Evolutionary conservation across 1,284 basidiomycete species (phyloP), one percentile per base, ranked within the genome.

Genomic region (Leucoagaricus sp.): DNA sequence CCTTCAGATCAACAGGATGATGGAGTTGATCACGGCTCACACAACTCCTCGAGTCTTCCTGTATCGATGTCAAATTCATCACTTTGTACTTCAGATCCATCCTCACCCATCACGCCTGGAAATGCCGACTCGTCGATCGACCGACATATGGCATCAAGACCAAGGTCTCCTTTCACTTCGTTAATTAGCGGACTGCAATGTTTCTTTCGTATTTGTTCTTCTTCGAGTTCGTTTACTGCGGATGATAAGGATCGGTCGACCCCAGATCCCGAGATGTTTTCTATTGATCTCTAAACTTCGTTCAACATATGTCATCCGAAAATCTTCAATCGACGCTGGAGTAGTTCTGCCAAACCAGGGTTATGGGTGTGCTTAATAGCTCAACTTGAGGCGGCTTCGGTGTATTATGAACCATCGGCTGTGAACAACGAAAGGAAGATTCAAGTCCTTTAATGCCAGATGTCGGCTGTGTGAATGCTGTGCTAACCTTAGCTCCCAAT

Each of bases 131-230:
- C 26, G 4, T 38, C 42, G 1, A 7, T 31, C 12, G 49, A 51
- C 17, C 12, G 38, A 6, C 42, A 1, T 4, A 21, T 28, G n/a
- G 19, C 41, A 15, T 26, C 42, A 15, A 15, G 28, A 13, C 12
- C 49, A 21, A 49, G 19, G 19, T 42, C 38, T 8, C 23, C 41
- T 36, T 46, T 51, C 13, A 46, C 5, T 23, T 57, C 49, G 25
- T 33, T 57, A 2, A 23, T 51, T 12, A 46, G 25, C 12, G 28
- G 55, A 0, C 17, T 57, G 33, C 55, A 52, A 17, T 40, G 36
- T 23, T 33, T 57, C 15, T 46, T 57, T 50, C 41, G 48, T 3
- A 41, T 47, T 31, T 47, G 49, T 19, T 38, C 55, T 21, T 57
- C 44, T 4, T 23, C 19, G 4, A 31, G 33, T 36, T 17, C 40